These are phyloP conservation scores for Triticum aestivum DNA, from an alignment of 176 grass and related monocot species.

Conservation along the genomic window DNA sequence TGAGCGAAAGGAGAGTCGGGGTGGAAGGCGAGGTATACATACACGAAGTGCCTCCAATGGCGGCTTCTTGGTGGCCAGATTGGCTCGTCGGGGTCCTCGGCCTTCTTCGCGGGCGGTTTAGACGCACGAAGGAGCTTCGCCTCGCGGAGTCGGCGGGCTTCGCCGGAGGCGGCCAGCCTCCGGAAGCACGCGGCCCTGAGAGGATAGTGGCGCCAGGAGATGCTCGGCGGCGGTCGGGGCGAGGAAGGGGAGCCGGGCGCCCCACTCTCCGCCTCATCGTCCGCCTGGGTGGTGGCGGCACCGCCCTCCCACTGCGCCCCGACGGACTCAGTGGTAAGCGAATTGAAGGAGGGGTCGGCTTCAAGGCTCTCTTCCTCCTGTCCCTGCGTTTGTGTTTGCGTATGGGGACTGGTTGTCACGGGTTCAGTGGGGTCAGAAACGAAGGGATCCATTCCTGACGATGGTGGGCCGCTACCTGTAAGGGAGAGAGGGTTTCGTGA, in stretches of 20 bases:
- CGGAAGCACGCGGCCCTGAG: constrained; percentile 19
- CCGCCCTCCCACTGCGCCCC: too few relatives aligned
- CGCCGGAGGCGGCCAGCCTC: background rate
- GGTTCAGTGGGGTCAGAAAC: background rate
- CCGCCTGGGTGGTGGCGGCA: background rate
- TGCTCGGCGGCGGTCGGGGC: background rate
- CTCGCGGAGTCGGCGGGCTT: background rate
- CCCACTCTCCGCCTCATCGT: background rate
- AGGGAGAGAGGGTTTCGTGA: background rate
- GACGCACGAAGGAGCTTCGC: background rate
- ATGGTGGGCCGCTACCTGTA: background rate
- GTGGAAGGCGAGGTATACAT: background rate
- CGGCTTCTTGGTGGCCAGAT: constrained; percentile 7
- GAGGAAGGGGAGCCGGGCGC: background rate
- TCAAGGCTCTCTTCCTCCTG: too few relatives aligned
- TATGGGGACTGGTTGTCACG: background rate
- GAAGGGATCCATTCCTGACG: background rate
- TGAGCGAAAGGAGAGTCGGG: background rate
- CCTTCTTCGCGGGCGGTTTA: background rate
- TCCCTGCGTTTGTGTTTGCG: too few relatives aligned
- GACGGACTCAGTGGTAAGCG: background rate
- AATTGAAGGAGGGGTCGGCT: background rate
- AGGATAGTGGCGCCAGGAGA: constrained; percentile 1
- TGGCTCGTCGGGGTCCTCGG: background rate
- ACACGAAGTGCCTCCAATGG: constrained; percentile 15